Evolutionary conservation across 345 rosid species (phyloP).

Genomic region (Leavenworthia alabamica): DNA sequence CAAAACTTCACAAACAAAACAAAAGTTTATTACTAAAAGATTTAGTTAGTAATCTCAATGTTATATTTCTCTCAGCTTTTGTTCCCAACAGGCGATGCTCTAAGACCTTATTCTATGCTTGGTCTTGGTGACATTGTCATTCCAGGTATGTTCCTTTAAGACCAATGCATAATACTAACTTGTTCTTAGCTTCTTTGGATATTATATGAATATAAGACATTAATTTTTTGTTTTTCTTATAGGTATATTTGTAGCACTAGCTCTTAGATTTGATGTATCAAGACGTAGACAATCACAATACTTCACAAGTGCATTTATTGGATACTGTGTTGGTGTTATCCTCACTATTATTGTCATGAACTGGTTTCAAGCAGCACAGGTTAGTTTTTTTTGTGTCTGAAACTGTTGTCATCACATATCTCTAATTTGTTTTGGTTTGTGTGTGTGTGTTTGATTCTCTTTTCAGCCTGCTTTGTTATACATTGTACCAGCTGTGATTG

Average conservation of each 20-base stretch:
- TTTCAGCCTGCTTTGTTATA: constrained; percentile 94
- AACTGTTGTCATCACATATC: neutral
- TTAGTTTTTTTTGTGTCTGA: constrained; percentile 10
- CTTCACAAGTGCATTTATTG: constrained; percentile 90
- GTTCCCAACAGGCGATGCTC: constrained; percentile 75
- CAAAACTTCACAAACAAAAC: neutral
- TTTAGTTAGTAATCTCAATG: neutral
- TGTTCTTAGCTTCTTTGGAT: neutral
- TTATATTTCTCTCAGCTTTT: constrained; percentile 53
- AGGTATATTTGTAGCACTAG: constrained; percentile 98
- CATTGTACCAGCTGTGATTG: constrained; percentile 88
- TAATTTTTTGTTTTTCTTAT: constrained; percentile 1
- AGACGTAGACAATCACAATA: constrained; percentile 81
- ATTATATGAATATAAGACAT: neutral
- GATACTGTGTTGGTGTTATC: constrained; percentile 66
- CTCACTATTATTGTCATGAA: constrained; percentile 94
- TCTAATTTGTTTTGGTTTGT: constrained; percentile 8
- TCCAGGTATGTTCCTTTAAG: constrained; percentile 54
- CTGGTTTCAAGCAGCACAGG: constrained; percentile 99
- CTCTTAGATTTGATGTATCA: constrained; percentile 87
- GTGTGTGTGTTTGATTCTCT: neutral
- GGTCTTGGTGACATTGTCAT: constrained; percentile 99
- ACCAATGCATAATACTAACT: neutral
- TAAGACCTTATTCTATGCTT: constrained; percentile 94
- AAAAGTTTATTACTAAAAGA: neutral